phyloP scores from a whole-genome alignment of 257 asterid species.

The Salvia hispanica region DNA sequence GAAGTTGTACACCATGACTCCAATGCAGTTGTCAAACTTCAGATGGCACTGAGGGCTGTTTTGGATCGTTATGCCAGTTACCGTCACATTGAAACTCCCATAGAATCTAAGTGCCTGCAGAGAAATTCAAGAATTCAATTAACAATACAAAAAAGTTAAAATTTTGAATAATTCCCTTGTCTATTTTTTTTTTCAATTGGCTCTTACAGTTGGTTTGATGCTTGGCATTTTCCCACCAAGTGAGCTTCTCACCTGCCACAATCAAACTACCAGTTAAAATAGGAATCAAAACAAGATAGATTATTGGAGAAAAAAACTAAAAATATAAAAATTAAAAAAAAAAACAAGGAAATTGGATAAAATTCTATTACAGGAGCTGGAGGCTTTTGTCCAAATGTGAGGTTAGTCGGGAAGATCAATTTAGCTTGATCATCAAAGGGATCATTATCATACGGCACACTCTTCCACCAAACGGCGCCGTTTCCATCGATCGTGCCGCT shows the following conservation, averaged over 20 bases:
- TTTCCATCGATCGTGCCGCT: slow-evolving; percentile 75
- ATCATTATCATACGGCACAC: slow-evolving; percentile 52
- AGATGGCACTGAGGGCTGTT: slow-evolving; percentile 89
- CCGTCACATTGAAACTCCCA: slow-evolving; percentile 84
- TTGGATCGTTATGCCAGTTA: slow-evolving; percentile 79
- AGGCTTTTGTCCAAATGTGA: slow-evolving; percentile 41
- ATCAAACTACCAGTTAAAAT: slow-evolving; percentile 23
- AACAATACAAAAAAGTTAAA: not conserved
- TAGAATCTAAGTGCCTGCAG: slow-evolving; percentile 87
- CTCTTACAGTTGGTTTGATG: slow-evolving; percentile 82
- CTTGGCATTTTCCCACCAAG: slow-evolving; percentile 79
- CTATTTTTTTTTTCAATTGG: not conserved
- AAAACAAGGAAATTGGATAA: not conserved
- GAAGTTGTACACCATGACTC: slow-evolving; percentile 74
- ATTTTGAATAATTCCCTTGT: not conserved
- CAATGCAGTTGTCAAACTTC: slow-evolving; percentile 79
- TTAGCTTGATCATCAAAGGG: slow-evolving; percentile 77
- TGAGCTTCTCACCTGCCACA: slow-evolving; percentile 53
- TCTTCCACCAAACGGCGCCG: slow-evolving; percentile 95
- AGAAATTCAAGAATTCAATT: not conserved
- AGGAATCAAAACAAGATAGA: slow-evolving; percentile 11
- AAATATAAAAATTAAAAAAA: not conserved
- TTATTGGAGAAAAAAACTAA: not conserved
- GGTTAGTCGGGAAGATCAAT: slow-evolving; percentile 60
- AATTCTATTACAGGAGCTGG: slow-evolving; percentile 51